These are phyloP conservation scores for Syzygium grande DNA, from an alignment of 345 rosid species.

Conservation along the genomic window DNA sequence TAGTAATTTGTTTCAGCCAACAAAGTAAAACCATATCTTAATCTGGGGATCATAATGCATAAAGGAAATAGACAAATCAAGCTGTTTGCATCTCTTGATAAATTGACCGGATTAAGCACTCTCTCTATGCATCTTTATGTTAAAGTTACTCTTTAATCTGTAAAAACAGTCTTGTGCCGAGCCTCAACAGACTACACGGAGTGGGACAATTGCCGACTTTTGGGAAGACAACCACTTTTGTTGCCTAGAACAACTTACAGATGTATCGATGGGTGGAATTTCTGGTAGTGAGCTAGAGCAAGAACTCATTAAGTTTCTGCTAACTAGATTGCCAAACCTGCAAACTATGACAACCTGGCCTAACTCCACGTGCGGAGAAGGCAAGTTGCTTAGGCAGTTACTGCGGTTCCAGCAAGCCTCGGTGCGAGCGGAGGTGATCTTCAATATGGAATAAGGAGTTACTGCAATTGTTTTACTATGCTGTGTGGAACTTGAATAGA, in stretches of 20 bases:
- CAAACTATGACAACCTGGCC: conserved; percentile 49
- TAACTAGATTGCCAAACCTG: conserved; percentile 39
- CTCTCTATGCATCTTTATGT: too few species aligned
- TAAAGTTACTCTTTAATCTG: too few species aligned
- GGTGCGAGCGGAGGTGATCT: conserved; percentile 35
- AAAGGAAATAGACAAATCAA: too few species aligned
- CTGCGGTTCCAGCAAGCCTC: conserved; percentile 50
- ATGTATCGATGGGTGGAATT: conserved; percentile 28
- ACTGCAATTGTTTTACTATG: too few species aligned
- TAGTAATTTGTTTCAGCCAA: too few species aligned
- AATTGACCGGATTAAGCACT: too few species aligned
- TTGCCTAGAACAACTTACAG: conserved; percentile 4
- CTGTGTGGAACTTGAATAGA: too few species aligned
- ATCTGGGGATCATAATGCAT: too few species aligned
- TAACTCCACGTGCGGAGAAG: conserved; percentile 22
- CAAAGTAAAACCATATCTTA: too few species aligned
- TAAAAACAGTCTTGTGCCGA: too few species aligned
- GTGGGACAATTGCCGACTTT: background rate
- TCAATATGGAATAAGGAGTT: background rate
- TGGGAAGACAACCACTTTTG: conserved; percentile 28
- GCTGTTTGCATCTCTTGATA: too few species aligned
- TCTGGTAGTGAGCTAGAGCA: conserved; percentile 34
- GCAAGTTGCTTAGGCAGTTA: conserved; percentile 42
- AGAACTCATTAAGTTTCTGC: conserved; percentile 44
- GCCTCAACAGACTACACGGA: too few species aligned